Conservation (phyloP, 108 stramenopile genomes). For the Phaeodactylum tricornutum region DNA sequence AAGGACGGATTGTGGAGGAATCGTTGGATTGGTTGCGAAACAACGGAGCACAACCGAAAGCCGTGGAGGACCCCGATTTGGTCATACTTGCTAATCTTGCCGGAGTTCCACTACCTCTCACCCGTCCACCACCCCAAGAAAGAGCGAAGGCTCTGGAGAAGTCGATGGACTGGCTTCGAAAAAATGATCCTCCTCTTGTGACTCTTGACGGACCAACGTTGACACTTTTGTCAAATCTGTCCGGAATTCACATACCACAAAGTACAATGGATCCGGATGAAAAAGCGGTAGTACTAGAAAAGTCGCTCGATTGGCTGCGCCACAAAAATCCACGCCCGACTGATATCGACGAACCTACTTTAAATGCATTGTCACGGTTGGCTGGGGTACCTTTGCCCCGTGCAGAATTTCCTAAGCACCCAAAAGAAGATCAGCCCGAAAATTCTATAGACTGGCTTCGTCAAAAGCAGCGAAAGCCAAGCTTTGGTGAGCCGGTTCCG, state of each 20-base stretch:
- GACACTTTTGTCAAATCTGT: conserved; percentile 2
- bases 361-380: not conserved
- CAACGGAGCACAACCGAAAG: not conserved
- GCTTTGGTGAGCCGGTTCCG: conserved; percentile 5
- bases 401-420: conserved; percentile 2
- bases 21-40: conserved; percentile 1
- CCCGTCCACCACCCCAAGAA: not conserved
- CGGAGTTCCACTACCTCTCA: conserved; percentile 2
- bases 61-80: not conserved
- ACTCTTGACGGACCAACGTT: conserved; percentile 7
- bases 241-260: conserved; percentile 4
- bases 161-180: conserved; percentile 22
- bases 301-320: conserved; percentile 25
- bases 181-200: conserved; percentile 6
- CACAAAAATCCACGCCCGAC: conserved; percentile 7
- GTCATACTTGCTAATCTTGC: conserved; percentile 3
- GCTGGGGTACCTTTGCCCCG: conserved; percentile 4
- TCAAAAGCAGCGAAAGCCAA: conserved; percentile 4
- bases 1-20: not conserved
- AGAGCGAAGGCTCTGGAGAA: conserved; percentile 15
- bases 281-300: conserved; percentile 10
- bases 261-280: conserved; percentile 1
- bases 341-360: conserved; percentile 9
- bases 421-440: conserved; percentile 10
- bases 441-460: conserved; percentile 21